These are phyloP conservation scores for Dactylellina cionopaga DNA, from an alignment of 2,329 filamentous ascomycete genomes.

Conservation along the genomic window DNA sequence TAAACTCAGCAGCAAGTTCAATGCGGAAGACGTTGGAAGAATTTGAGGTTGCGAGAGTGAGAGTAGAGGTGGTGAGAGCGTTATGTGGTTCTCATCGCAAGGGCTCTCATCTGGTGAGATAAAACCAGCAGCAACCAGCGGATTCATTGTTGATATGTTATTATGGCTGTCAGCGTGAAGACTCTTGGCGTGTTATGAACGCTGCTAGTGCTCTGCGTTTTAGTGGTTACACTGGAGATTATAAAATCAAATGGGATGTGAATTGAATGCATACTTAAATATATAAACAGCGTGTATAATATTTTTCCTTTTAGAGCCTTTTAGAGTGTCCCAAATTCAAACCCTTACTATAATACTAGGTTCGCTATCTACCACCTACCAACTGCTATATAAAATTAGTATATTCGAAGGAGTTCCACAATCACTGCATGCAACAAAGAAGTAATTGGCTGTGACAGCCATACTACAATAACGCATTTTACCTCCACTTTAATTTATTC, in stretches of 20 bases:
- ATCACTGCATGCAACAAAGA: too few relatives aligned
- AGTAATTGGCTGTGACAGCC: too few relatives aligned
- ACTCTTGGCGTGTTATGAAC: not conserved
- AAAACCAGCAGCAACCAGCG: conserved; percentile 1
- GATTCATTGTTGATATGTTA: not conserved
- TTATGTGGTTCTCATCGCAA: not conserved
- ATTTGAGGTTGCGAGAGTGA: not conserved
- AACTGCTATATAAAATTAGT: too few relatives aligned
- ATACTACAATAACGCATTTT: too few relatives aligned
- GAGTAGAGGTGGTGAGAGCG: not conserved
- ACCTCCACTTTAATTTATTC: too few relatives aligned
- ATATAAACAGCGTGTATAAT: not conserved
- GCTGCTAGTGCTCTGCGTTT: not conserved
- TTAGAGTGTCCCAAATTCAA: too few relatives aligned
- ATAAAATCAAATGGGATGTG: not conserved
- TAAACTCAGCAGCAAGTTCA: not conserved
- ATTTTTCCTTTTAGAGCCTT: too few relatives aligned
- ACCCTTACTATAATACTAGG: too few relatives aligned
- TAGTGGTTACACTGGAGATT: not conserved
- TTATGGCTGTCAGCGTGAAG: not conserved
- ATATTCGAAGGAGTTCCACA: too few relatives aligned
- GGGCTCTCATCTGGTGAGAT: not conserved
- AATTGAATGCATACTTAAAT: not conserved
- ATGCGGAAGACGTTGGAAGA: not conserved
- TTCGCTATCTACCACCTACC: too few relatives aligned